These are phyloP conservation scores for Astragalus glycyphyllos DNA, from an alignment of 306 rosid species.

Conservation along the genomic window DNA sequence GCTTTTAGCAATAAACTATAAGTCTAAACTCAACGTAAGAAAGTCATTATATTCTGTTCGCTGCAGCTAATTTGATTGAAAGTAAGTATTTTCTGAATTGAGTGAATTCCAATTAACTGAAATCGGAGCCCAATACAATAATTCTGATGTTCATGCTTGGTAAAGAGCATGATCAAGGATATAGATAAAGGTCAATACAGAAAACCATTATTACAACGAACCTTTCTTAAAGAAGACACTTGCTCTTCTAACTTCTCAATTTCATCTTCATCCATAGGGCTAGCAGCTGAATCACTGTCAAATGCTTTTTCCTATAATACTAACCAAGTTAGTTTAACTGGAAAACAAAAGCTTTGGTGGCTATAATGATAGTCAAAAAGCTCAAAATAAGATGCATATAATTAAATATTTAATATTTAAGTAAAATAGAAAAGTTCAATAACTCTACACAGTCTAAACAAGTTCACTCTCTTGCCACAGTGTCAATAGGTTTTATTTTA, in stretches of 20 bases:
- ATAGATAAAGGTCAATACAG: constrained; percentile 25
- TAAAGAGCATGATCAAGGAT: constrained; percentile 19
- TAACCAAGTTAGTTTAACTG: constrained; percentile 41
- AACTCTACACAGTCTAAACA: not conserved
- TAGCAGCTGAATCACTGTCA: constrained; percentile 59
- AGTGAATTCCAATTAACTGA: constrained; percentile 27
- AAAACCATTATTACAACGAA: constrained; percentile 40
- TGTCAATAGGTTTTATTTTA: too few species aligned
- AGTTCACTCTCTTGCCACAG: not conserved
- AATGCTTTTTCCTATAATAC: constrained; percentile 62
- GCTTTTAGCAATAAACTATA: constrained; percentile 14
- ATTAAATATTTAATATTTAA: constrained; percentile 11
- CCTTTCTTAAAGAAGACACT: constrained; percentile 75
- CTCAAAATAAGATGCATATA: constrained; percentile 18
- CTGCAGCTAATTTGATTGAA: constrained; percentile 12
- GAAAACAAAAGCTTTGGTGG: constrained; percentile 25
- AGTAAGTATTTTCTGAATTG: not conserved
- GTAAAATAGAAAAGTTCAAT: not conserved
- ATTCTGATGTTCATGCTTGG: constrained; percentile 31
- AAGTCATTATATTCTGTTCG: constrained; percentile 8
- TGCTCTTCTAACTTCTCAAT: constrained; percentile 78
- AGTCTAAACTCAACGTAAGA: constrained; percentile 4
- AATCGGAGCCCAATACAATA: constrained; percentile 3
- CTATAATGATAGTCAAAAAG: constrained; percentile 1
- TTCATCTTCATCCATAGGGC: constrained; percentile 67